Base-by-base conservation (phyloP, 2,329 filamentous ascomycete species). In the Epichloe gansuensis region DNA sequence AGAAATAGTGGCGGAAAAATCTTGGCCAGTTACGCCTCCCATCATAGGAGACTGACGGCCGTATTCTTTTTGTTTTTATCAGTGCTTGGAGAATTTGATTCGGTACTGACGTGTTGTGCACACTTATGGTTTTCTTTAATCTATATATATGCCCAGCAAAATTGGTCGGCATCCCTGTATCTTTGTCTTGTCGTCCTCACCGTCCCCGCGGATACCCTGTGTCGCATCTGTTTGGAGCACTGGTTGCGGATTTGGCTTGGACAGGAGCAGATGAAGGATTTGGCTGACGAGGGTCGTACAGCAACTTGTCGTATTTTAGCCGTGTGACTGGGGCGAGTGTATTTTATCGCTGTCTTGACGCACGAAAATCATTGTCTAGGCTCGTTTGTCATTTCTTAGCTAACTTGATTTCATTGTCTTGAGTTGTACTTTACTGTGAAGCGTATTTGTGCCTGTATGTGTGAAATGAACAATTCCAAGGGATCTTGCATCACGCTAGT, bases 301-400 rank as follows among this genome's bases (percentile, higher is more conserved):
- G 61, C 61, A 63, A 62, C 61, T 67, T 67, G 62, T 65, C 70
- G 66, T 69, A 70, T 69, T 69, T 68, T 69, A 69, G 62, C 62
- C 57, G 61, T 61, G 62, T 62, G 62, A 60, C 59, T 61, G 63
- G 63, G 64, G 62, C 61, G 56, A 56, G 58, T 64, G 59, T 58
- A 54, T 63, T 47, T 41, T 58, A 55, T 63, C 58, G 59, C 65
- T 59, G 63, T 66, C 63, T 65, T 63, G 59, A 55, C 59, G 60
- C 56, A 56, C 56, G 31, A 58, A 60, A 57, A 55, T 60, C 59
- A 59, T 58, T 56, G 60, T 63, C 60, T 58, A 60, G 59, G 61
- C 57, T 63, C 58, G 61, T 63, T 61, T 59, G 62, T 66, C 60
- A 61, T 68, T 66, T 66, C 65, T 67, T 69, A 69, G 67, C 63